A percentile compares a stretch with the other conserved stretches of the same genome.
These are phyloP conservation scores for Trichophyton mentagrophytes DNA, from an alignment of 2,329 filamentous ascomycete species.

Conservation along the genomic window DNA sequence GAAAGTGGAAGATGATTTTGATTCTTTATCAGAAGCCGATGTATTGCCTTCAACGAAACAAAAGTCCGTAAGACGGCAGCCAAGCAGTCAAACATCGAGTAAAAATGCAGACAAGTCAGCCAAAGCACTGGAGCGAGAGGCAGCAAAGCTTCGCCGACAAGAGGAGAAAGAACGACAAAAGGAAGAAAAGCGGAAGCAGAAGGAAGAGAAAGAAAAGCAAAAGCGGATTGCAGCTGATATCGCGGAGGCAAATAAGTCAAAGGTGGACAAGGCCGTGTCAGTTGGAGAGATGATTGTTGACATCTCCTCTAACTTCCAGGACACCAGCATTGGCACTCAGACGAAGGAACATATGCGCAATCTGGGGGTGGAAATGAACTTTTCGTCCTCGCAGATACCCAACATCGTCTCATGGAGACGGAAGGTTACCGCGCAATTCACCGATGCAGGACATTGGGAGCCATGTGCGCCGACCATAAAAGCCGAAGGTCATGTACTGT, in stretches of 20 bases:
- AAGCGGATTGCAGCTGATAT: slow-evolving; percentile 54
- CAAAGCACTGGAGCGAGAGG: slow-evolving; percentile 43
- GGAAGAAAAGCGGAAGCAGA: slow-evolving; percentile 31
- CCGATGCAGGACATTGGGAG: slow-evolving; percentile 52
- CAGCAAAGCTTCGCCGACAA: slow-evolving; percentile 36
- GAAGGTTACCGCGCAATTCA: slow-evolving; percentile 51
- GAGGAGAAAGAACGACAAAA: slow-evolving; percentile 47
- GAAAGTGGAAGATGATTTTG: slow-evolving; percentile 9
- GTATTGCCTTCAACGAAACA: background rate
- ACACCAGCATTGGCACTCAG: slow-evolving; percentile 33
- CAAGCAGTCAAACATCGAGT: slow-evolving; percentile 26
- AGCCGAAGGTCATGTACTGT: slow-evolving; percentile 50
- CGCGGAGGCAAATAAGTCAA: slow-evolving; percentile 59
- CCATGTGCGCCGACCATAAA: slow-evolving; percentile 40
- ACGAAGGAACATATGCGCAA: slow-evolving; percentile 32
- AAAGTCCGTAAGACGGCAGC: background rate
- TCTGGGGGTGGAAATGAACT: slow-evolving; percentile 30
- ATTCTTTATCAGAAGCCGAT: slow-evolving; percentile 1
- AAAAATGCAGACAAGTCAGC: slow-evolving; percentile 26
- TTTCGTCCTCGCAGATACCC: slow-evolving; percentile 30
- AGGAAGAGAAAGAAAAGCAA: slow-evolving; percentile 48
- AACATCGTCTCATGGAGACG: slow-evolving; percentile 55
- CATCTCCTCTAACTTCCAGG: slow-evolving; percentile 46
- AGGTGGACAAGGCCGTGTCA: slow-evolving; percentile 60
- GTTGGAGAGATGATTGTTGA: slow-evolving; percentile 67